Evolutionary conservation across 129 eudicot species (phyloP).

Genomic region (Flaveria linearis): DNA sequence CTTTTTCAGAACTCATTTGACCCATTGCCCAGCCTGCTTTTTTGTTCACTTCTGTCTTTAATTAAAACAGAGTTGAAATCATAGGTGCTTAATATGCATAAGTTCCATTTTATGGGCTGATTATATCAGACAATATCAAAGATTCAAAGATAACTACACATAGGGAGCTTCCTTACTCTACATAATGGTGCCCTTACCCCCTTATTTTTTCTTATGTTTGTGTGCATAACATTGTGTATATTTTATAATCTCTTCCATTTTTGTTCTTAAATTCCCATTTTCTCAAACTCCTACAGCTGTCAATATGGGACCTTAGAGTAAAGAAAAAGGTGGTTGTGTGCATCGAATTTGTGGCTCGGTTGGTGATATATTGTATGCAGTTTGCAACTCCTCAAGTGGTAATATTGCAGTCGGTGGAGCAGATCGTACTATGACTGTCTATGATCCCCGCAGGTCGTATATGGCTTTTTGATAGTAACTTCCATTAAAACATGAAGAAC

Average conservation of each 20-base stretch:
- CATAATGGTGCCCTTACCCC: not conserved
- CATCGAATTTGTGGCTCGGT: slow-evolving; percentile 66
- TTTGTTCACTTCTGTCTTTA: not conserved
- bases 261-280: slow-evolving; percentile 5
- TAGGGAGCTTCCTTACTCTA: slow-evolving; percentile 7
- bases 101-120: not conserved
- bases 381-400: slow-evolving; percentile 62
- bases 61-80: not conserved
- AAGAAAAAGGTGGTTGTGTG: slow-evolving; percentile 87
- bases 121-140: not conserved
- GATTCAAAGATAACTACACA: not conserved
- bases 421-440: slow-evolving; percentile 74
- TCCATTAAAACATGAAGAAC: not conserved
- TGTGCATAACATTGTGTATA: not conserved
- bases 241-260: not conserved
- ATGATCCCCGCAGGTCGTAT: slow-evolving; percentile 79
- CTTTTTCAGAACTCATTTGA: not conserved
- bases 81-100: not conserved
- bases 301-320: slow-evolving; percentile 72
- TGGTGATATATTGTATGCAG: slow-evolving; percentile 73
- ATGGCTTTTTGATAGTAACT: not conserved
- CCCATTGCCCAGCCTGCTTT: not conserved
- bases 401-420: slow-evolving; percentile 83
- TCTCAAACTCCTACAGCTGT: slow-evolving; percentile 43
- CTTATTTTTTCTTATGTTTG: not conserved